Evolutionary conservation across 2,329 filamentous ascomycete species (phyloP), one percentile per base, ranked within the genome.

Genomic region (Fusarium brevicatenulatum): DNA sequence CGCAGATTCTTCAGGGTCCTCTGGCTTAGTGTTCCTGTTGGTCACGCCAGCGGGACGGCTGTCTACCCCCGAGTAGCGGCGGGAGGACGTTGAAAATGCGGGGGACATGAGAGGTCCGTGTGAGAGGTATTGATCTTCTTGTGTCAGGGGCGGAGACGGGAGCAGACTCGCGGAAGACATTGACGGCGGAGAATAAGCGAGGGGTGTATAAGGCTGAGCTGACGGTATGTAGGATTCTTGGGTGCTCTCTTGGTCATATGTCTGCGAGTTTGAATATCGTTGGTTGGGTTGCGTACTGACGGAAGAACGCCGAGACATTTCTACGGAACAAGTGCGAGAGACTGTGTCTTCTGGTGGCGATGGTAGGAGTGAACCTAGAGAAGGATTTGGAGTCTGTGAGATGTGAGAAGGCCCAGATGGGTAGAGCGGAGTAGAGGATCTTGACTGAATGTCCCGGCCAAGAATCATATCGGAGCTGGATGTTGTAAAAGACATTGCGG

Each of bases 1-100:
- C 30, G 80, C 80, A 9, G 76, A 72, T 10, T 81, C 78, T 34
- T 82, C 46, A 44, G 39, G 77, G 2, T 71, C 63, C 36, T 77
- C 36, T 43, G 37, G 19, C 8, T 68, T 40, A 9, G 54, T 12
- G 43, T 36, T 42, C 19, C 28, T 23, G 15, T 18, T 39, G 18
- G 34, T 23, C 32, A 55, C 28, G 28, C 25, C 21, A 21, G 39
- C 40, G 50, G 53, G 34, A 25, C 43, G 49, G 43, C 44, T 52
- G 37, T 58, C 21, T 23, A 37, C 13, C 44, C 30, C 36, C 34
- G 50, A 42, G 52, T 43, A 36, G 53, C 36, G 42, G 43, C 36
- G 32, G 30, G 66, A 65, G 44, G 50, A 36, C 47, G 57, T 39
- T 40, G 63, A 63, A 43, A 40, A 63, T 61, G 52, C 25, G 62